Evolutionary conservation across 2,329 filamentous ascomycete genomes (phyloP).

Genomic region (Aureobasidium sp.): DNA sequence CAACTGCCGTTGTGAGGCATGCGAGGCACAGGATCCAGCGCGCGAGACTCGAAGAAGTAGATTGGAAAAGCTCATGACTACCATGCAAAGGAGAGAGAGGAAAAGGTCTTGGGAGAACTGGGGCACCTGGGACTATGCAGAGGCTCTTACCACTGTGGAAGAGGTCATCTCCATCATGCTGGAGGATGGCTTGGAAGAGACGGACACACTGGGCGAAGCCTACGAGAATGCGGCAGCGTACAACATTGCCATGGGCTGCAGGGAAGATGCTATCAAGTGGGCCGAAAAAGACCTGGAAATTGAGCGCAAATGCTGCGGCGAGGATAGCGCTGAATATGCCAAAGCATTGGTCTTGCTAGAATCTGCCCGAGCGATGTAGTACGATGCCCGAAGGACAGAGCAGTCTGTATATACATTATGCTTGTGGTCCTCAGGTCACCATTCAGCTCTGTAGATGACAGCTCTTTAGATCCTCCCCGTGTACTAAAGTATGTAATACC

Average conservation of each 20-base stretch:
- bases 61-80: conserved; percentile 8
- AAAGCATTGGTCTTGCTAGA: conserved; percentile 1
- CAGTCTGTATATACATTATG: background rate
- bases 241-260: conserved; percentile 12
- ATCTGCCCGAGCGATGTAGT: background rate
- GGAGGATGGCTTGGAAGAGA: conserved; percentile 18
- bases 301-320: conserved; percentile 18
- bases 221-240: conserved; percentile 16
- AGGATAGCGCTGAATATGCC: conserved; percentile 4
- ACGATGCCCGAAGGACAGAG: background rate
- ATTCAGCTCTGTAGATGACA: too few species aligned
- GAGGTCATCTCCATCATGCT: conserved; percentile 15
- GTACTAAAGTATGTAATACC: too few species aligned
- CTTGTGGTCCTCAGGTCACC: too few species aligned
- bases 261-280: conserved; percentile 16
- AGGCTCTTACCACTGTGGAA: conserved; percentile 11
- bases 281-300: conserved; percentile 20
- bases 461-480: too few species aligned
- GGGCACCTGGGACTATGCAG: conserved; percentile 11
- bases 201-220: conserved; percentile 16
- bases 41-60: conserved; percentile 9
- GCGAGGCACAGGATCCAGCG: conserved; percentile 15
- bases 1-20: conserved; percentile 21
- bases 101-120: conserved; percentile 7
- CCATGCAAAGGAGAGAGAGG: conserved; percentile 7